Conservation (phyloP, 2,329 filamentous ascomycete species). For the Cercospora janseana region DNA sequence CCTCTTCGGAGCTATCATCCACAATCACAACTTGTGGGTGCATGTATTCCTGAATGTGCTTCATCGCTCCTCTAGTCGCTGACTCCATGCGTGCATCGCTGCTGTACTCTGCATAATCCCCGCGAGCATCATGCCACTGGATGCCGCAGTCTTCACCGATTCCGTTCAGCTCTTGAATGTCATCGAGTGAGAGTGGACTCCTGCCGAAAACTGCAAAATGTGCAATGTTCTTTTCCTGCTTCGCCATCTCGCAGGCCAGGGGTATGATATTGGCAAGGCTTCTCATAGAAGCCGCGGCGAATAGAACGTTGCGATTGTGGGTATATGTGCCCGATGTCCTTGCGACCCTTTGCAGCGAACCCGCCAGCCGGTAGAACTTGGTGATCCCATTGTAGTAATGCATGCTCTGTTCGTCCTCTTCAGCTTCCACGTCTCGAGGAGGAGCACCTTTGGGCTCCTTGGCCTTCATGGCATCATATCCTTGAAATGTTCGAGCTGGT, state of each 20-base stretch:
- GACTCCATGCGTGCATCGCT: constrained; percentile 67
- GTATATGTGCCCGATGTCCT: constrained; percentile 52
- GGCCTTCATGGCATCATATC: constrained; percentile 17
- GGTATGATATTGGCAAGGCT: constrained; percentile 73
- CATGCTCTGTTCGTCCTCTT: constrained; percentile 29
- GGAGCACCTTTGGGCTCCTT: constrained; percentile 29
- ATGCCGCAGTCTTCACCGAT: constrained; percentile 67
- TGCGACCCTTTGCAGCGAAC: constrained; percentile 60
- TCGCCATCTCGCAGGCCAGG: constrained; percentile 82
- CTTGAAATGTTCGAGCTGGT: constrained; percentile 11
- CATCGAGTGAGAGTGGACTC: constrained; percentile 65
- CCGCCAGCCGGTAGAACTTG: constrained; percentile 63
- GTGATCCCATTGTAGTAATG: constrained; percentile 67
- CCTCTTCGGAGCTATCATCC: constrained; percentile 66
- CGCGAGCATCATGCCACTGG: constrained; percentile 69
- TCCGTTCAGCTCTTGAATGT: constrained; percentile 74
- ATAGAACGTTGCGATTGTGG: constrained; percentile 70
- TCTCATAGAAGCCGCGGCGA: constrained; percentile 70
- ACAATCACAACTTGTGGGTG: constrained; percentile 74
- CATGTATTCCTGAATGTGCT: constrained; percentile 70
- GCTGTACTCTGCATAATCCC: constrained; percentile 69
- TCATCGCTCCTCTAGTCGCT: constrained; percentile 63
- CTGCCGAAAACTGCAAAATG: constrained; percentile 79
- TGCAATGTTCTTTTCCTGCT: constrained; percentile 66
- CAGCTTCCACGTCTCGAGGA: constrained; percentile 23